These are phyloP conservation scores for Umbilicus rupestris DNA, from an alignment of 164 flowering plant genomes.

Conservation along the genomic window DNA sequence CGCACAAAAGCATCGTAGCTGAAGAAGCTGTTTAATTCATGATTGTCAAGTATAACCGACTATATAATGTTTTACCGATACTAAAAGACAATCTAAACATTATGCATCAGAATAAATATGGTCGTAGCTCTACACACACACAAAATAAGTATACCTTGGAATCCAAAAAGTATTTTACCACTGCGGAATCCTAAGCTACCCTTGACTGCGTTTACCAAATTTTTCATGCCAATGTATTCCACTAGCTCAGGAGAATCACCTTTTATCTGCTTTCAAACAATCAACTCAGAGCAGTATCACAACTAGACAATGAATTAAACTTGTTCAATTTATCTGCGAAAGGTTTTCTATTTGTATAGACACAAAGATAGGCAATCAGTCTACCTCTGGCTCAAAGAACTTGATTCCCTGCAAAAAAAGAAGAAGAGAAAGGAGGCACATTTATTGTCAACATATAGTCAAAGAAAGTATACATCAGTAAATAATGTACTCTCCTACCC, in stretches of 20 bases:
- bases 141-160: slow-evolving; percentile 46
- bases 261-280: slow-evolving; percentile 54
- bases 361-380: slow-evolving; percentile 12
- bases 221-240: slow-evolving; percentile 79
- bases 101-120: slow-evolving; percentile 3
- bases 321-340: background rate
- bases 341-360: slow-evolving; percentile 11
- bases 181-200: slow-evolving; percentile 52
- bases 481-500: background rate
- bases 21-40: slow-evolving; percentile 1
- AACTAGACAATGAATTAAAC: background rate
- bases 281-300: background rate
- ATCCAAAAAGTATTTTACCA: slow-evolving; percentile 78
- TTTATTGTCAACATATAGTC: background rate
- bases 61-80: background rate
- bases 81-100: background rate
- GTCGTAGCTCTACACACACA: background rate
- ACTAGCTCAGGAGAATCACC: slow-evolving; percentile 96
- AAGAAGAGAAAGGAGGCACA: slow-evolving; percentile 10
- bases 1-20: background rate
- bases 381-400: slow-evolving; percentile 98
- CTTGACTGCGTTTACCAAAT: slow-evolving; percentile 74
- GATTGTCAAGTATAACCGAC: background rate
- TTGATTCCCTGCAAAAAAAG: slow-evolving; percentile 76
- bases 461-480: background rate